These are phyloP conservation scores for Neonectria magnoliae DNA, from an alignment of 2,329 filamentous ascomycete species.

Conservation along the genomic window DNA sequence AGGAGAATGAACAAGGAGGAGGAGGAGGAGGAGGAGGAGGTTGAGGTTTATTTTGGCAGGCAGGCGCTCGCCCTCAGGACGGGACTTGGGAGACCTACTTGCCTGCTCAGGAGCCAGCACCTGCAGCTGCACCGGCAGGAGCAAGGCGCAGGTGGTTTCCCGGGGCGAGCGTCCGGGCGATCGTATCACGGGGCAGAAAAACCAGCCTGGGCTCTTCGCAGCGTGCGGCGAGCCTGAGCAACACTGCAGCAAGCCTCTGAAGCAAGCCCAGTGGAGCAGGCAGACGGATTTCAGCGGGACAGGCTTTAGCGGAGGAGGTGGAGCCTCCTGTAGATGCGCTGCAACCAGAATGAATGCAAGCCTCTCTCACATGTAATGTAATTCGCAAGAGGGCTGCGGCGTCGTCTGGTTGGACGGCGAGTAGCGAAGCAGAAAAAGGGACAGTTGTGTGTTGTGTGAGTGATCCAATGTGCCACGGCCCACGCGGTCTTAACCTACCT, in stretches of 20 bases:
- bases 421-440: slow-evolving; percentile 1
- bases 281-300: background rate
- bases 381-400: slow-evolving; percentile 7
- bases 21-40: background rate
- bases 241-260: background rate
- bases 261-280: background rate
- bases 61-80: background rate
- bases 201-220: background rate
- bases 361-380: slow-evolving; percentile 18
- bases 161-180: slow-evolving; percentile 19
- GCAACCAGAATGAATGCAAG: slow-evolving; percentile 11
- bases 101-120: slow-evolving; percentile 3
- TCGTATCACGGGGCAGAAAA: slow-evolving; percentile 20
- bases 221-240: background rate
- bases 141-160: slow-evolving; percentile 16
- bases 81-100: too few species aligned
- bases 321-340: slow-evolving; percentile 15
- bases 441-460: slow-evolving; percentile 1
- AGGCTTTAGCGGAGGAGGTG: slow-evolving; percentile 8
- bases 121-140: slow-evolving; percentile 6
- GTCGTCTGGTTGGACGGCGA: slow-evolving; percentile 13
- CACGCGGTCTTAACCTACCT: background rate
- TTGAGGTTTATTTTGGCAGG: slow-evolving; percentile 19
- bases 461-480: background rate
- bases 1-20: background rate